Conservation (phyloP, 1,284 basidiomycete genomes). For the Salmacisia buchloeana region DNA sequence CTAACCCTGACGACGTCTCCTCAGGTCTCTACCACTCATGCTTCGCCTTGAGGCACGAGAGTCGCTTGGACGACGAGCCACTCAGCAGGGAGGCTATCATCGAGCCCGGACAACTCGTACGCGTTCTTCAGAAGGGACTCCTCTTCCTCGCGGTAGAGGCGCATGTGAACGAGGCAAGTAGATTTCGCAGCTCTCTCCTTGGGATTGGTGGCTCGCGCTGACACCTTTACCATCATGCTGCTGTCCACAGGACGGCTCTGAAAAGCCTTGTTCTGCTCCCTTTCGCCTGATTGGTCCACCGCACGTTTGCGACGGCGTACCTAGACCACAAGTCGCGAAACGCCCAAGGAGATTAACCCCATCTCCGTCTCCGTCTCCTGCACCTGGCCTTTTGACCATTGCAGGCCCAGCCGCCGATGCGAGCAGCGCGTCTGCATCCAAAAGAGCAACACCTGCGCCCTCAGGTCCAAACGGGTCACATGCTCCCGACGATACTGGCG, state of each 20-base stretch:
- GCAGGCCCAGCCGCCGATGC: not conserved
- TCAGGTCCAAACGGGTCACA: constrained; percentile 6
- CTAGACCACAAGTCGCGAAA: constrained; percentile 15
- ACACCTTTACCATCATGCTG: not conserved
- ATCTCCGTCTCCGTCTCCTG: constrained; percentile 8
- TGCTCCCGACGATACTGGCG: not conserved
- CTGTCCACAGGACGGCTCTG: constrained; percentile 29
- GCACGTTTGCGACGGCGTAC: constrained; percentile 41
- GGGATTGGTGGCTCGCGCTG: not conserved
- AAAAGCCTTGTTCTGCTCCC: constrained; percentile 38
- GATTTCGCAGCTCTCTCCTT: not conserved
- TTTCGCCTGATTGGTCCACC: constrained; percentile 38
- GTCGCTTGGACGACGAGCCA: constrained; percentile 43
- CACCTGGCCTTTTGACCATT: not conserved
- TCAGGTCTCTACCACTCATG: constrained; percentile 40
- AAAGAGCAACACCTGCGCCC: not conserved
- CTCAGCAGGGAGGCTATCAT: constrained; percentile 42
- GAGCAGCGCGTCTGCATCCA: not conserved
- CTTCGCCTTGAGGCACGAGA: constrained; percentile 45
- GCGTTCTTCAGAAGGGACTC: constrained; percentile 44
- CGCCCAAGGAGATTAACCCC: constrained; percentile 6
- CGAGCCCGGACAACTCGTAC: constrained; percentile 43
- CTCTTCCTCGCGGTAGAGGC: constrained; percentile 46
- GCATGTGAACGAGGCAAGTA: constrained; percentile 24
- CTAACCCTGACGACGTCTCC: not conserved